phyloP scores from a whole-genome alignment of 2,329 filamentous ascomycete species.

The Parastagonospora nodorum region DNA sequence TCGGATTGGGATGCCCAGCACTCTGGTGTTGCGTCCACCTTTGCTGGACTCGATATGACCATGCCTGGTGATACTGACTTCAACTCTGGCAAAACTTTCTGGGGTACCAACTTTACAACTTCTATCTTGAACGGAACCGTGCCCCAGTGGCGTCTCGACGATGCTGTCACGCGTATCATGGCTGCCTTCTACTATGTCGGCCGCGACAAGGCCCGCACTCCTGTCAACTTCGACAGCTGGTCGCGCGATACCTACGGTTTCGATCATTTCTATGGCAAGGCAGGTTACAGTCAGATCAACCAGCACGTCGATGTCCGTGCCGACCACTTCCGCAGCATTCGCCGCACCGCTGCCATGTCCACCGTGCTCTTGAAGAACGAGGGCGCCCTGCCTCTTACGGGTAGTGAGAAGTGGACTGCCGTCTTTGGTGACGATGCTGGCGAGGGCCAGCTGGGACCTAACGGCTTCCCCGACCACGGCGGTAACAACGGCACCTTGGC shows the following conservation, averaged over 20 bases:
- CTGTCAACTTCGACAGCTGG: slow-evolving; percentile 90
- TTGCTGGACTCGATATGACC: slow-evolving; percentile 81
- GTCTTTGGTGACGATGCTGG: slow-evolving; percentile 58
- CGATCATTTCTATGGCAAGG: slow-evolving; percentile 65
- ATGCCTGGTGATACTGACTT: slow-evolving; percentile 82
- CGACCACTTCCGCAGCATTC: slow-evolving; percentile 74
- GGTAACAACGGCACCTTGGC: slow-evolving; percentile 54
- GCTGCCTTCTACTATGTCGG: slow-evolving; percentile 68
- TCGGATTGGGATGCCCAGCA: slow-evolving; percentile 81
- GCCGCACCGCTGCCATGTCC: slow-evolving; percentile 76
- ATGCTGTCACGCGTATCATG: slow-evolving; percentile 86
- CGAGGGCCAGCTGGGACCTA: slow-evolving; percentile 53
- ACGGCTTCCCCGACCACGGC: slow-evolving; percentile 52
- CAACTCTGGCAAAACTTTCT: slow-evolving; percentile 73
- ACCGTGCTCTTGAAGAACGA: slow-evolving; percentile 81
- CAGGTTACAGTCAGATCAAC: slow-evolving; percentile 71
- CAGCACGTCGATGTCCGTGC: slow-evolving; percentile 81
- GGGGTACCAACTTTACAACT: slow-evolving; percentile 86
- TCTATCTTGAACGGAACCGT: slow-evolving; percentile 88
- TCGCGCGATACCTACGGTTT: slow-evolving; percentile 75
- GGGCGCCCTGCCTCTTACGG: slow-evolving; percentile 51
- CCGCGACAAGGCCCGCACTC: slow-evolving; percentile 56
- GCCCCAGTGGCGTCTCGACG: slow-evolving; percentile 84
- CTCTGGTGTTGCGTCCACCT: slow-evolving; percentile 66
- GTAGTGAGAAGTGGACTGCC: slow-evolving; percentile 53